These are phyloP conservation scores for Colletotrichum sp. DNA, from an alignment of 2,329 filamentous ascomycete species.

Conservation along the genomic window DNA sequence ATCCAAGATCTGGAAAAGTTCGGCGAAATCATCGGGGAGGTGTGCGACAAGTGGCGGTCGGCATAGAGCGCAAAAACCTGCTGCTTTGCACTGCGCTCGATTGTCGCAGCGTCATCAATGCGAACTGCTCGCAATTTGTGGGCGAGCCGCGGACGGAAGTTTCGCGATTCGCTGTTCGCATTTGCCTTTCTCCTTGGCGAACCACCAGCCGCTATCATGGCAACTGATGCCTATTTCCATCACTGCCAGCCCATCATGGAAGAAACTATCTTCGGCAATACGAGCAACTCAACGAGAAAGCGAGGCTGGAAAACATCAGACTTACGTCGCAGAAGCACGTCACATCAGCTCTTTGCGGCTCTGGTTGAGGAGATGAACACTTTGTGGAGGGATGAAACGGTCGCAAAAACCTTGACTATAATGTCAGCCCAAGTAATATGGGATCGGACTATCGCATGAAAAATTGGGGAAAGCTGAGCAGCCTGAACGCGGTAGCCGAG, in stretches of 20 bases:
- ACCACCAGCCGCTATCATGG: not conserved
- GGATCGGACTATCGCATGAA: not conserved
- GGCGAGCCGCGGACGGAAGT: not conserved
- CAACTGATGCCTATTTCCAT: not conserved
- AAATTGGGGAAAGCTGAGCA: not conserved
- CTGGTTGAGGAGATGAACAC: constrained; percentile 16
- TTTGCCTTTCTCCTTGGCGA: not conserved
- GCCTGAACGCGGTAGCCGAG: not conserved
- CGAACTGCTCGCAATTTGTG: not conserved
- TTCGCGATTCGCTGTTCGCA: not conserved
- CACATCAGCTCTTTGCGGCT: not conserved
- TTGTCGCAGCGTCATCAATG: no score
- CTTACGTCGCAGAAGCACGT: constrained; percentile 3
- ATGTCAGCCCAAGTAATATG: constrained; percentile 2
- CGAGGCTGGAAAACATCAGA: not conserved
- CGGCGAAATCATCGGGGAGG: not conserved
- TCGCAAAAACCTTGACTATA: not conserved
- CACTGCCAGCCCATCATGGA: constrained; percentile 3
- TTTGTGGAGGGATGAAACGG: constrained; percentile 13
- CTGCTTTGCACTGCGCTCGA: not conserved
- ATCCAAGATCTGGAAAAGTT: not conserved
- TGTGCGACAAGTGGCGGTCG: not conserved
- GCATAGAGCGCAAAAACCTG: not conserved
- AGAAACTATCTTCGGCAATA: not conserved
- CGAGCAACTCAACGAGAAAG: not conserved